Base-by-base conservation (phyloP, 306 rosid genomes). In the Vicia sativa region DNA sequence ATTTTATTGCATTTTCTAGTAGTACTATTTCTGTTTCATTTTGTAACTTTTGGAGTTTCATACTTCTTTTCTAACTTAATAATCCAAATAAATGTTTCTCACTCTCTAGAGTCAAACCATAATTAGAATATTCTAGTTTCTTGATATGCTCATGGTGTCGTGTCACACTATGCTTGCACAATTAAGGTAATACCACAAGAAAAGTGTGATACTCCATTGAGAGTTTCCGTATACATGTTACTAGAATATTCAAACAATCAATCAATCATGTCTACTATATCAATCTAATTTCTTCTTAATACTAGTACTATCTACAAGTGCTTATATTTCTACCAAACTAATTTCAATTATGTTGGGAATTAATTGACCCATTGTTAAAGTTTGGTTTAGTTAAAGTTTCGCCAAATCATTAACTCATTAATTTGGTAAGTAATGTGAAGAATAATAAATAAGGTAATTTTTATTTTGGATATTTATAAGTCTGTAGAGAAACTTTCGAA, bases 121-220 rank as follows among this genome's bases (percentile, higher is more conserved):
- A 64, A 52, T 77, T 74, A 28, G 75, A 74, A 62, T 67, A 65
- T 71, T 45, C 60, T 73, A 60, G 70, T 80, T 76, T 77, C 82
- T 84, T 77, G 82, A 78, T 63, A 66, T 81, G 64, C 50, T 72
- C 71, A 29, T 73, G 46, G 73, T 84, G 71, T 65, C 71, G 78
- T 75, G 67, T 79, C 69, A 74, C 69, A 78, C 70, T 73, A 76
- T 82, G 83, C 78, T 71, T 75, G 77, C 78, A 78, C 81, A 80
- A 74, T 80, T 65, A 72, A 69, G 74, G 86, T 45, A 81, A 64
- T 54, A 21, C 14, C 76, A 42, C 37, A 62, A 61, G 34, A 3
- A n/a, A n/a, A n/a, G n/a, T n/a, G n/a, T n/a, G n/a, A n/a, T 61
- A 61, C 66, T 61, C 28, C 29, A 59, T 12, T 19, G 67, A 76